These are phyloP conservation scores for Crithidia fasciculata DNA, from an alignment of 208 protist genomes.

Conservation along the genomic window DNA sequence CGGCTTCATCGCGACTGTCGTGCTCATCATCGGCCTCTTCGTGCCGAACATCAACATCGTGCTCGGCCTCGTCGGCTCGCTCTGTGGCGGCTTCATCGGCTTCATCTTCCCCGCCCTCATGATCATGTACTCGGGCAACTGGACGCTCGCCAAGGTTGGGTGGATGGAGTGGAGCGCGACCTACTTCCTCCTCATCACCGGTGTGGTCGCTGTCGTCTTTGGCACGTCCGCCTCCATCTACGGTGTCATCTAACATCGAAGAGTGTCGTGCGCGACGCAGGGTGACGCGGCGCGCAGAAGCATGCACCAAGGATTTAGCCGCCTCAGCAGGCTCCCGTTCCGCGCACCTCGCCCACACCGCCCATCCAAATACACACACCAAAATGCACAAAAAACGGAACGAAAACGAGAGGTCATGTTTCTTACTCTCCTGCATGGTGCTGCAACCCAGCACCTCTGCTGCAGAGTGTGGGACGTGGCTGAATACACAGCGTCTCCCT, in stretches of 20 bases:
- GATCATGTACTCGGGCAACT: slow-evolving; percentile 70
- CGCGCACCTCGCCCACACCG: too few relatives aligned
- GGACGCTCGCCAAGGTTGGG: slow-evolving; percentile 42
- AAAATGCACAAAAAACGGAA: too few relatives aligned
- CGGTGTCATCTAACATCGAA: slow-evolving; percentile 20
- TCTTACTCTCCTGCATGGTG: too few relatives aligned
- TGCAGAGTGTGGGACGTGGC: too few relatives aligned
- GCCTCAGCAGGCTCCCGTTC: too few relatives aligned
- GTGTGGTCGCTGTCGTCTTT: slow-evolving; percentile 56
- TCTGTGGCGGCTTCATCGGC: slow-evolving; percentile 81
- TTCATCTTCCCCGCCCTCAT: slow-evolving; percentile 76
- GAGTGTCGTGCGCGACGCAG: too few relatives aligned
- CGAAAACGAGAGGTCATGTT: too few relatives aligned
- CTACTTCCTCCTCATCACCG: slow-evolving; percentile 57
- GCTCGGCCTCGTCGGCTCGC: slow-evolving; percentile 73
- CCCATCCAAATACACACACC: too few relatives aligned
- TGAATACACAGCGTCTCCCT: too few relatives aligned
- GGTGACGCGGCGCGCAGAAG: too few relatives aligned
- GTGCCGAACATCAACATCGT: slow-evolving; percentile 78
- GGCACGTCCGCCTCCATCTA: slow-evolving; percentile 68
- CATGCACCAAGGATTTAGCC: too few relatives aligned
- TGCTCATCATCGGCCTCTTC: slow-evolving; percentile 68
- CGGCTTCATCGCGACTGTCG: slow-evolving; percentile 29
- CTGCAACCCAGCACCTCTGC: too few relatives aligned
- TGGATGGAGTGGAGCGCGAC: slow-evolving; percentile 43